Base-by-base conservation (phyloP, 208 protist species). In the Acanthamoeba lenticulata region DNA sequence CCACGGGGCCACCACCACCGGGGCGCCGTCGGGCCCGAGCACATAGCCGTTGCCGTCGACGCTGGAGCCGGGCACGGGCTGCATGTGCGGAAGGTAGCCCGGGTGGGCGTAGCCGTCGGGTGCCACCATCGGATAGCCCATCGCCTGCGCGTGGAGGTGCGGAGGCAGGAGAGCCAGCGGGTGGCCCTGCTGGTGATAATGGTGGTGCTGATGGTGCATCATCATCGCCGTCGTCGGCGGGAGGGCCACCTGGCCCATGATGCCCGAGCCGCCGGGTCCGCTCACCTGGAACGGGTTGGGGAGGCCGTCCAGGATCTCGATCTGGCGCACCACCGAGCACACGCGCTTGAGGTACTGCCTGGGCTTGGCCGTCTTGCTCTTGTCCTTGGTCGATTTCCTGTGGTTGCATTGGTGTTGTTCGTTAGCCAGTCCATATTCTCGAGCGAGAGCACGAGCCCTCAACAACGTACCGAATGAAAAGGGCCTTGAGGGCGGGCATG, bases 291-390 rank as follows among this genome's bases (percentile, higher is more conserved):
- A 91, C 7, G 85, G 85, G 29, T 91, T 91, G 27, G 85, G 52
- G 21, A 91, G 55, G 27, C 85, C 60, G 57, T 91, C 85, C 11
- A 91, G 60, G 9, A 72, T 15, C 29, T 91, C 85, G 34, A 91
- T 65, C n/a, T 91, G 85, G 5, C 60, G 85, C 36, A 91, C 49
- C 47, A 91, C 85, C 0, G 85, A 91, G 85, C 85, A 91, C 36
- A 91, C 85, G 24, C 60, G 17, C 40, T 49, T 40, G 7, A 91
- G 85, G 57, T 91, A 91, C 36, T 91, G 85, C 85, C 45, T 91
- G 49, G 85, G 85, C 36, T 65, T 74, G 27, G 47, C 42, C 9
- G 85, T 91, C 29, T 91, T 91, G 85, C 85, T 91, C 85, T 91
- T 91, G 60, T 91, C 85, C 85, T 65, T 91, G 49, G 55, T 91